Evolutionary conservation across 805 yeast genomes (phyloP).

Genomic region (Komagataella ulmi): DNA sequence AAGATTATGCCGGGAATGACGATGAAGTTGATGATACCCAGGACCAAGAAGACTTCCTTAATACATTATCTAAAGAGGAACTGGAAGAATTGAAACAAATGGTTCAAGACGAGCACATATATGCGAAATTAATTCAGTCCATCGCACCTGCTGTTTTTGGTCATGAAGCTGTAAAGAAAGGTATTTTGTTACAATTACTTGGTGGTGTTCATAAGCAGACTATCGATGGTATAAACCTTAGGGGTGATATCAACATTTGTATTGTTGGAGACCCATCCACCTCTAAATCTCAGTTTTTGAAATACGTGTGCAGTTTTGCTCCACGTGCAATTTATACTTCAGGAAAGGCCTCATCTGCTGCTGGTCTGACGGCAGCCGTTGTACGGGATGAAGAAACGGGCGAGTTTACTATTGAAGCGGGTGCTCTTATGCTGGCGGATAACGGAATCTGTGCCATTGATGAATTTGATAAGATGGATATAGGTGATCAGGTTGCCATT

Average conservation of each 20-base stretch:
- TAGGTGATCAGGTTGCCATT: conserved; percentile 91
- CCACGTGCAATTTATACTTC: conserved; percentile 96
- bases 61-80: conserved; percentile 68
- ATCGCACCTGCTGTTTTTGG: conserved; percentile 96
- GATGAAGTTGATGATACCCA: conserved; percentile 34
- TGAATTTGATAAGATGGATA: conserved; percentile 96
- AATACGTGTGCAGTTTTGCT: conserved; percentile 81
- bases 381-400: conserved; percentile 96
- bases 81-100: conserved; percentile 74
- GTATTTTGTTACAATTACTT: conserved; percentile 72
- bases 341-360: conserved; percentile 97
- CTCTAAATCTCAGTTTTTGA: conserved; percentile 89
- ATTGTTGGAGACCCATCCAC: conserved; percentile 98
- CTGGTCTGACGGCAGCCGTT: conserved; percentile 97
- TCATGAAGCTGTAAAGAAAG: conserved; percentile 88
- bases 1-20: conserved; percentile 13
- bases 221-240: conserved; percentile 82
- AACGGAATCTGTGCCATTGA: conserved; percentile 98
- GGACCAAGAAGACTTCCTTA: conserved; percentile 73
- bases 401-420: conserved; percentile 95
- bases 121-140: conserved; percentile 72
- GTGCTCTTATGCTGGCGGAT: conserved; percentile 96
- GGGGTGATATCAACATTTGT: conserved; percentile 96
- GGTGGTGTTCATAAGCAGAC: conserved; percentile 96
- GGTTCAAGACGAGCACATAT: conserved; percentile 82